Base-by-base conservation (phyloP, 208 protist species). In the Blechomonas ayalai region DNA sequence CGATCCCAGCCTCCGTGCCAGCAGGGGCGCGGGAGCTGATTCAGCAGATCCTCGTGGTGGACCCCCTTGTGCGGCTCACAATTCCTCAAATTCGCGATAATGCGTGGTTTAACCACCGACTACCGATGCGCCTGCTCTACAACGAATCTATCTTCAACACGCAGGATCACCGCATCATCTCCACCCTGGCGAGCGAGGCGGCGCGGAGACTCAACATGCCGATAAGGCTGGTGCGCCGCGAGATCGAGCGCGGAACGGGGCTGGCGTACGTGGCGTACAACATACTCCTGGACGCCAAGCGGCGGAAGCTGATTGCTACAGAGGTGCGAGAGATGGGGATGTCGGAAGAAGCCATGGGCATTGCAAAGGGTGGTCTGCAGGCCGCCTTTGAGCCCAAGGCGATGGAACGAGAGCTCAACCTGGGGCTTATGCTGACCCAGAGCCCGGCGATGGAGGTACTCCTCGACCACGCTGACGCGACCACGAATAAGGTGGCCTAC, bases 21-120 rank as follows among this genome's bases (percentile, higher is more conserved):
- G 20, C 44, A 7, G 68, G 67, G 3, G 51, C 87, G 10, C 64
- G 68, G 12, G 82, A 90, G 29, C 68, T 96, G 39, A 93, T 96
- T 56, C 56, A 85, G 52, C 69, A 88, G 24, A 81, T 96, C 27
- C 77, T 96, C 41, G 58, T 82, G 35, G 87, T 96, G 1, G 90
- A 96, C 56, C 90, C 90, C 5, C 63, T 96, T 23, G 51, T 80
- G 37, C 77, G 90, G 8, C 78, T 91, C 4, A 95, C 90, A 12
- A 73, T 96, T 15, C 67, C 81, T 16, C 82, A 96, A 47, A 95
- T 96, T 22, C 71, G 82, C n/a, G 81, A 92, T 36, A 82, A 91
- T 58, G 47, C 43, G 18, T 96, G 86, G 90, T 96, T 96, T 60
- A 77, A 83, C 48, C 54, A 57, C 16, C 70, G 83, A 24, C 67